Evolutionary conservation across 257 asterid genomes (phyloP), one percentile per base, ranked within the genome.

Genomic region (Salvia rosmarinus): DNA sequence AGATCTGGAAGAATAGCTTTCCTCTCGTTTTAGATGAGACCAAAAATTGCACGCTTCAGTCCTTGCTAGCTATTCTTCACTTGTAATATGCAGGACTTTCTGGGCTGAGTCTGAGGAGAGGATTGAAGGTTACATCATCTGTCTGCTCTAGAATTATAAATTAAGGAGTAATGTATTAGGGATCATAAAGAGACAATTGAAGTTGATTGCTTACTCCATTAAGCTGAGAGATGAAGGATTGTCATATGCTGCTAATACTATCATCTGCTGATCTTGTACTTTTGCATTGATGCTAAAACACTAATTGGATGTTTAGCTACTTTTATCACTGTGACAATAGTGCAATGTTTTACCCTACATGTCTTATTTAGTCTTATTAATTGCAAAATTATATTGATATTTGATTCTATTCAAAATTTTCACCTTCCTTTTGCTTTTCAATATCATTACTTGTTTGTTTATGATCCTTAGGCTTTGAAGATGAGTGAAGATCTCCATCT

Each of bases 401-500:
- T 46, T 64, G 62, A 21, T 73, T 56, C 14, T 72, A 62, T 60
- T 62, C 40, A 30, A 59, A n/a, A 14, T 30, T 68, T 66, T 59
- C 19, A 9, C n/a, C 54, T 59, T 58, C 21, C 37, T 63, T 55
- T 47, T 75, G 65, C 9, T 64, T 68, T 67, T 71, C 52, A 20
- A n/a, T n/a, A n/a, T n/a, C n/a, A 43, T 44, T 75, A 58, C 65
- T 19, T 65, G 66, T 25, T 77, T 40, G 58, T 73, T 57, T 73
- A 81, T 81, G 51, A 58, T 23, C 72, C 55, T 34, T 76, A 94
- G 99, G 95, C 93, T 57, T 77, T 94, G 63, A 94, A 88, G 78
- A 84, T 94, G 85, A 94, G 99, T 65, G 97, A 91, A 13, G 99
- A 91, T 81, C 95, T 91, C 72, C 97, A 88, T 82, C 97, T 94